These are phyloP conservation scores for Henningerozyma blattae DNA, from an alignment of 805 yeast species.

Conservation along the genomic window DNA sequence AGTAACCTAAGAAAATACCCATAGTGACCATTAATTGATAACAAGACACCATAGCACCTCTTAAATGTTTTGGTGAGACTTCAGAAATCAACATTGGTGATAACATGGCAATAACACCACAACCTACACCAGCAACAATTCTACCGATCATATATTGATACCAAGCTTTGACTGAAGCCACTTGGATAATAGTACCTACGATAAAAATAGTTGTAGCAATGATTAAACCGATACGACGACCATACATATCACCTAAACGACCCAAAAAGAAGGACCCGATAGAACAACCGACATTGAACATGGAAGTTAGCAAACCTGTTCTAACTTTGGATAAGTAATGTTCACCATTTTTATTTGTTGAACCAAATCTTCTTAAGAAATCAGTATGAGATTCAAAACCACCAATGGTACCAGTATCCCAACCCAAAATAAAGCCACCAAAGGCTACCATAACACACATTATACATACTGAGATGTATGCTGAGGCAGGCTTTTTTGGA, in stretches of 20 bases:
- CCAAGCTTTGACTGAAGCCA: conserved; percentile 45
- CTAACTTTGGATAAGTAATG: conserved; percentile 17
- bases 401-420: conserved; percentile 64
- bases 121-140: conserved; percentile 59
- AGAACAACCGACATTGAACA: conserved; percentile 68
- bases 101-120: conserved; percentile 65
- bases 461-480: conserved; percentile 8
- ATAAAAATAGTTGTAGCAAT: conserved; percentile 48
- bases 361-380: conserved; percentile 17
- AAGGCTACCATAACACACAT: conserved; percentile 41
- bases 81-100: conserved; percentile 59
- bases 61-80: conserved; percentile 30
- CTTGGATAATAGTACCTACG: conserved; percentile 59
- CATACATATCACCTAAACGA: conserved; percentile 48
- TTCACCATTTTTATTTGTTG: conserved; percentile 9
- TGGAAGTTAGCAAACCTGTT: conserved; percentile 25
- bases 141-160: conserved; percentile 66
- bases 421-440: conserved; percentile 70
- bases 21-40: conserved; percentile 64
- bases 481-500: conserved; percentile 17
- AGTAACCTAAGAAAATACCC: conserved; percentile 71
- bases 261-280: conserved; percentile 55
- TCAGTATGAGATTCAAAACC: conserved; percentile 45
- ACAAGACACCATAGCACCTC: conserved; percentile 66
- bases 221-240: conserved; percentile 55